Evolutionary conservation across 768 basidiomycete species (phyloP).

Genomic region (Gymnopilus junonius): DNA sequence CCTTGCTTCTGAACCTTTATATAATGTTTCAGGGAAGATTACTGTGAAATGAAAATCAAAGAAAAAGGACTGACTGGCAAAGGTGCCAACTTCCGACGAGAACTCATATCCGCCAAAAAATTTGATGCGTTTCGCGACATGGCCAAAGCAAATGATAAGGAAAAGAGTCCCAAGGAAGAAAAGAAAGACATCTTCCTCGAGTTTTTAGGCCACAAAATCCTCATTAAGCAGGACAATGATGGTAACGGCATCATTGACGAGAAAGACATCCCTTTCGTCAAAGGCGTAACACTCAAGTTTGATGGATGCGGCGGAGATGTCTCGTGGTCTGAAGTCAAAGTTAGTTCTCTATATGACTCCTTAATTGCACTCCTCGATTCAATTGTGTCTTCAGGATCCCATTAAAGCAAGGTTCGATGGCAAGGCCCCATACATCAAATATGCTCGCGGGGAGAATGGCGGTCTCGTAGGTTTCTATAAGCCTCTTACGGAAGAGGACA

Average conservation of each 20-base stretch:
- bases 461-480: conserved; percentile 70
- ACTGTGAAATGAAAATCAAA: conserved; percentile 95
- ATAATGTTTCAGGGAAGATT: conserved; percentile 68
- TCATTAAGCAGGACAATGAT: conserved; percentile 63
- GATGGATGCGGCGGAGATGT: conserved; percentile 60
- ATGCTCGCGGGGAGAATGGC: conserved; percentile 45
- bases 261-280: conserved; percentile 57
- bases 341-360: conserved; percentile 14
- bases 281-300: conserved; percentile 59
- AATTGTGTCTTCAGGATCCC: conserved; percentile 37
- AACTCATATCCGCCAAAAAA: conserved; percentile 46
- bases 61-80: conserved; percentile 88
- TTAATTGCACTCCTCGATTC: neutral
- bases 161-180: conserved; percentile 32
- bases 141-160: conserved; percentile 42
- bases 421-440: conserved; percentile 56
- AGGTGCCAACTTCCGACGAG: conserved; percentile 62
- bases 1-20: neutral
- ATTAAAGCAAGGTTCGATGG: conserved; percentile 54
- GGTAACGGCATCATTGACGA: conserved; percentile 68
- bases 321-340: conserved; percentile 56
- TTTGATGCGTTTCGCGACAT: conserved; percentile 85
- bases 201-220: conserved; percentile 73
- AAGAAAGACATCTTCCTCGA: conserved; percentile 69
- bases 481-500: conserved; percentile 71